Evolutionary conservation across 2,329 filamentous ascomycete species (phyloP), one percentile per base, ranked within the genome.

Genomic region (Nemania sp.): DNA sequence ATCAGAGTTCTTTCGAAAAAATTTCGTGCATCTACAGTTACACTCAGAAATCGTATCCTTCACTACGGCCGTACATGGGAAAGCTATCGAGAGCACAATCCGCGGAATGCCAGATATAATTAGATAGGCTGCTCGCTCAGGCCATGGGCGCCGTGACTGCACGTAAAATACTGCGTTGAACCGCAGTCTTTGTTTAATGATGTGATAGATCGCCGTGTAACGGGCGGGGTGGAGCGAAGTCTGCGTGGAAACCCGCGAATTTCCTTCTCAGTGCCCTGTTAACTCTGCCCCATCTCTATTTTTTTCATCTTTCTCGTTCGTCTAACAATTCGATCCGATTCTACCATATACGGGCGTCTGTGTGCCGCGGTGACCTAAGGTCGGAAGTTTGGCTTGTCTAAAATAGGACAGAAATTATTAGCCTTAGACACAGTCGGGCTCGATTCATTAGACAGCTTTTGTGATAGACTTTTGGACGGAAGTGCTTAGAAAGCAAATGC

Each of bases 1-100:
- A 29, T 49, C 35, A 29, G 42, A 37, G 21, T 48, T 48, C 45
- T 51, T 29, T 32, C 17, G n/a, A 52, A 58, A n/a, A 40, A 25
- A 40, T 62, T 60, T 54, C 49, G 39, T 54, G 56, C 48, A 50
- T 60, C 17, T 18, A 12, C 32, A 25, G 65, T 66, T 65, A 63
- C 65, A 65, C 65, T n/a, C 35, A 46, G 50, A 49, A 35, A 32
- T 43, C 40, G 15, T 48, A 47, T 46, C 25, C 55, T 50, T 55
- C 18, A 32, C 46, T 67, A 65, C 65, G 65, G 65, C 65, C 65
- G 65, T 67, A 67, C 32, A 61, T 53, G 43, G 43, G 53, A 54
- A 39, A 35, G 35, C 18, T 21, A 32, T 54, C 11, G 17, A 52
- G 32, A 43, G 12, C 25, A 46, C 35, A 32, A 21, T 40, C 39